These are phyloP conservation scores for Haberlea rhodopensis DNA, from an alignment of 257 asterid genomes.

Conservation along the genomic window DNA sequence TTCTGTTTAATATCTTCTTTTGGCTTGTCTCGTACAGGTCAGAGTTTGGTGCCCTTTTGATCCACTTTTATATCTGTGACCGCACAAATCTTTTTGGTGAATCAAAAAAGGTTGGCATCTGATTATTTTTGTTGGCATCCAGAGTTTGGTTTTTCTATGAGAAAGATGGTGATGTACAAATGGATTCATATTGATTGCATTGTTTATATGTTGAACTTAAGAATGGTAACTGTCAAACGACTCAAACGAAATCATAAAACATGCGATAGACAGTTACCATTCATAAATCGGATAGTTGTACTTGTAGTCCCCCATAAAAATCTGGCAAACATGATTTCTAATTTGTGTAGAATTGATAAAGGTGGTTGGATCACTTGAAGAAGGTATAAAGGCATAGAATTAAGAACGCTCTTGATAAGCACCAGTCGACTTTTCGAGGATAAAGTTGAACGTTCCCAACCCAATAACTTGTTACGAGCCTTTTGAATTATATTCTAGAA, in stretches of 20 bases:
- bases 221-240: not conserved
- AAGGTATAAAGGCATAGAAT: too few species aligned
- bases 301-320: too few species aligned
- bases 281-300: too few species aligned
- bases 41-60: conserved; percentile 78
- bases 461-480: too few species aligned
- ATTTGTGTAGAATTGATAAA: too few species aligned
- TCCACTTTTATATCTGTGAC: conserved; percentile 75
- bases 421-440: too few species aligned
- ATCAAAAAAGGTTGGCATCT: conserved; percentile 64
- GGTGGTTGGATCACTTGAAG: too few species aligned
- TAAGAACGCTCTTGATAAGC: too few species aligned
- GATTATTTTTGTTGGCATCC: not conserved
- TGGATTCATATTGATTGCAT: not conserved
- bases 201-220: conserved; percentile 2
- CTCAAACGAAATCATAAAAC: not conserved
- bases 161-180: not conserved
- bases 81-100: conserved; percentile 84
- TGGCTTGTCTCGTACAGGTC: conserved; percentile 50
- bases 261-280: too few species aligned
- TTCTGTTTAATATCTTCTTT: conserved; percentile 17
- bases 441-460: too few species aligned
- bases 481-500: too few species aligned
- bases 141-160: not conserved
- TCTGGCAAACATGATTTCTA: too few species aligned